Evolutionary conservation across 768 basidiomycete species (phyloP).

Genomic region (Leccinum obscurum): DNA sequence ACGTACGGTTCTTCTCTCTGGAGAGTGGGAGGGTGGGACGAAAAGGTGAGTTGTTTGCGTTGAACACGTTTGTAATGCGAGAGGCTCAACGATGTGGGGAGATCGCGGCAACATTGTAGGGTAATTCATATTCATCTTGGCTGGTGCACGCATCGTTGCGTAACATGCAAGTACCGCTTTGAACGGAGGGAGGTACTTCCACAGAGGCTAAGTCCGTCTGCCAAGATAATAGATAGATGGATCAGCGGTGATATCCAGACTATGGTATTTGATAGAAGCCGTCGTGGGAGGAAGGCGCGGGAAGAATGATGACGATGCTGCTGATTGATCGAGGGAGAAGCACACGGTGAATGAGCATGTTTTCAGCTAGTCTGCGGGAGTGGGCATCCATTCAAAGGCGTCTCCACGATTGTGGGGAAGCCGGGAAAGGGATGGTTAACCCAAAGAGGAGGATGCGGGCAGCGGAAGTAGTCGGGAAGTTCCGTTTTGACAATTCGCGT

Average conservation of each 20-base stretch:
- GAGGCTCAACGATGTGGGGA: constrained; percentile 4
- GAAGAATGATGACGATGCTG: neutral
- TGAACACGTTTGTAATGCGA: neutral
- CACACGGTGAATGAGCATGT: constrained; percentile 10
- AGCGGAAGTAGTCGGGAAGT: too few relatives aligned
- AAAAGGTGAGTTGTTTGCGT: too few relatives aligned
- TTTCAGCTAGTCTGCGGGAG: constrained; percentile 6
- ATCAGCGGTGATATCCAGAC: constrained; percentile 19
- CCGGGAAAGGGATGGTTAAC: constrained; percentile 19
- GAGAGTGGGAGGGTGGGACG: too few relatives aligned
- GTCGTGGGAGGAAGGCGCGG: constrained; percentile 24
- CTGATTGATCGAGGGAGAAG: constrained; percentile 15
- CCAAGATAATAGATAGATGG: neutral
- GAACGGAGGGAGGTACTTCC: neutral
- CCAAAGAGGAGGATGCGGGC: too few relatives aligned
- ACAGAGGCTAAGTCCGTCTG: constrained; percentile 10
- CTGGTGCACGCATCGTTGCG: neutral
- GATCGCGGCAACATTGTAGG: neutral
- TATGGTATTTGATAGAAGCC: constrained; percentile 20
- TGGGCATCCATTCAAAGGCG: neutral
- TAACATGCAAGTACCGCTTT: constrained; percentile 2
- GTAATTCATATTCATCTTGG: neutral
- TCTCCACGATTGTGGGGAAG: constrained; percentile 15
- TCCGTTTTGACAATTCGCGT: too few relatives aligned
- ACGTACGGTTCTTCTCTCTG: too few relatives aligned